These are phyloP conservation scores for Macrolepiota dolichaula DNA, from an alignment of 768 basidiomycete species.

Conservation along the genomic window DNA sequence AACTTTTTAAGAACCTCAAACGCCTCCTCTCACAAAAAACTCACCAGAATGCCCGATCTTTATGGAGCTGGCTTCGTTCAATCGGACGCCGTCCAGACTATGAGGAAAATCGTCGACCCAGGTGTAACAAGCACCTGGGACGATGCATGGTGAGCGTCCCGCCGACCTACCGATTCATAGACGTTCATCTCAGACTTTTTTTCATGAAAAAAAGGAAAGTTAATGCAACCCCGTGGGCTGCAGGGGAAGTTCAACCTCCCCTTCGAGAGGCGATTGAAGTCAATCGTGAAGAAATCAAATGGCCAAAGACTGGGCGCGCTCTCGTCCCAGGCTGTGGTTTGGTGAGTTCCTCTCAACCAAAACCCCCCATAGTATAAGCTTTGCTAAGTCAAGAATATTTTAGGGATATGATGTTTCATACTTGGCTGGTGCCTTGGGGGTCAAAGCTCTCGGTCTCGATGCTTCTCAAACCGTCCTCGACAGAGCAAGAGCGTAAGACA, in stretches of 20 bases:
- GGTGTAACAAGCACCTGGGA: slow-evolving; percentile 1
- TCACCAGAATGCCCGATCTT: no score
- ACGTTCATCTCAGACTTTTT: no score
- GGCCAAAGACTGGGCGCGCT: slow-evolving; percentile 32
- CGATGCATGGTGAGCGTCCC: background rate
- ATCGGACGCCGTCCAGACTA: no score
- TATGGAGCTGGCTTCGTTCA: no score
- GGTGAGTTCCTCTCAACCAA: slow-evolving; percentile 18
- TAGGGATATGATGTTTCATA: slow-evolving; percentile 62
- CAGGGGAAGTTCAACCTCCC: slow-evolving; percentile 49
- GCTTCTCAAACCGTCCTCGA: slow-evolving; percentile 51
- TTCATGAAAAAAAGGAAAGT: slow-evolving; percentile 40
- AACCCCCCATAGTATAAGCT: background rate
- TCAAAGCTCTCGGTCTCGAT: slow-evolving; percentile 52
- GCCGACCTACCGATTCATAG: no score
- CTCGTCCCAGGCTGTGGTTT: slow-evolving; percentile 47
- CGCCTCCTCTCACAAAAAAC: no score
- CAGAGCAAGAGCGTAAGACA: slow-evolving; percentile 39
- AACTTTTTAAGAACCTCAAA: no score
- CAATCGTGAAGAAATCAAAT: slow-evolving; percentile 29
- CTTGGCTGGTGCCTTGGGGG: slow-evolving; percentile 46
- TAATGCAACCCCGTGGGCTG: slow-evolving; percentile 55
- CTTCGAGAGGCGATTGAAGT: slow-evolving; percentile 49
- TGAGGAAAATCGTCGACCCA: slow-evolving; percentile 5
- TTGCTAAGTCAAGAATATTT: no score